A percentile compares a stretch with the other conserved stretches of the same genome.
These are phyloP conservation scores for Penicillium sp. DNA, from an alignment of 2,329 filamentous ascomycete genomes.

Conservation along the genomic window DNA sequence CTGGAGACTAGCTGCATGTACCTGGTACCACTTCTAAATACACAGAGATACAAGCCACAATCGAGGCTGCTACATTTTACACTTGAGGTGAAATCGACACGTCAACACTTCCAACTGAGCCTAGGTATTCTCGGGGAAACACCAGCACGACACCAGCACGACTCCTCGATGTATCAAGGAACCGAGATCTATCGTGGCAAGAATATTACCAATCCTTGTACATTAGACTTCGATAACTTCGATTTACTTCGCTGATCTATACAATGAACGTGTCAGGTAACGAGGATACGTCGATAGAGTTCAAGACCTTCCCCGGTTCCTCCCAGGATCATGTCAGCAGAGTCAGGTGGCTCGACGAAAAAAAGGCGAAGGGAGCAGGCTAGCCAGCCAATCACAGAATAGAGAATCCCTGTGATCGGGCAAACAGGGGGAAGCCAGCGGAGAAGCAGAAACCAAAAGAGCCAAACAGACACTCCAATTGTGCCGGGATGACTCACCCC, in stretches of 20 bases:
- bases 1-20: not conserved
- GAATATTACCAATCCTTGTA: not conserved
- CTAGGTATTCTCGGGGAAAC: not conserved
- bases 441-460: not conserved
- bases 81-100: not conserved
- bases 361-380: not conserved
- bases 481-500: constrained; percentile 26
- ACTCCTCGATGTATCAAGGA: not conserved
- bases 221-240: constrained; percentile 1
- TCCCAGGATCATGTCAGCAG: constrained; percentile 6
- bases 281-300: not conserved
- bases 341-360: constrained; percentile 12
- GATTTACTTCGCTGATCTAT: not conserved
- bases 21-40: not conserved
- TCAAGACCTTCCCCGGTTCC: constrained; percentile 4
- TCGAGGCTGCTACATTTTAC: not conserved
- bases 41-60: not conserved
- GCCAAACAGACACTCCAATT: not conserved
- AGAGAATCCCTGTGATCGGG: not conserved
- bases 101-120: constrained; percentile 1
- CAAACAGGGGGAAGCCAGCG: not conserved
- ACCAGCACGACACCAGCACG: not conserved
- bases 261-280: not conserved
- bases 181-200: not conserved
- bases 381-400: not conserved